phyloP scores from a whole-genome alignment of 345 rosid genomes.

The Lagerstroemia speciosa region DNA sequence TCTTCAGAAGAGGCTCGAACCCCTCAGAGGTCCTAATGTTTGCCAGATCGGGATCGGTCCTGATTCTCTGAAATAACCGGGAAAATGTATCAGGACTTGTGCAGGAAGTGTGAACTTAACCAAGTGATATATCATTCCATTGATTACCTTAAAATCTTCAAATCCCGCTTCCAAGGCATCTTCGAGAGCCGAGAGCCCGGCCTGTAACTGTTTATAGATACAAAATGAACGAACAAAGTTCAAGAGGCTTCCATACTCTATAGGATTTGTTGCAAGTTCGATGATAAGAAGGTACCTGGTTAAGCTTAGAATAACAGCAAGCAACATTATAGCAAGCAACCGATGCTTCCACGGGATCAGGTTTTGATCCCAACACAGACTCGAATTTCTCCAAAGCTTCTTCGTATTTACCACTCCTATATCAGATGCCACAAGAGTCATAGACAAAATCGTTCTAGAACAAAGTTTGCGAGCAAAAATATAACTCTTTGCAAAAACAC shows the following conservation, averaged over 20 bases:
- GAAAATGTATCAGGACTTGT: conserved; percentile 10
- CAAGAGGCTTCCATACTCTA: neutral
- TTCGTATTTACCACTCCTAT: conserved; percentile 69
- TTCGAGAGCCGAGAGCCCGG: conserved; percentile 82
- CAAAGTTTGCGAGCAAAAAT: too few species aligned
- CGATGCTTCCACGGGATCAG: conserved; percentile 61
- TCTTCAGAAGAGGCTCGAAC: conserved; percentile 61
- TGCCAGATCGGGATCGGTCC: conserved; percentile 76
- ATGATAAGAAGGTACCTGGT: conserved; percentile 41
- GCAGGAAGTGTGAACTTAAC: neutral
- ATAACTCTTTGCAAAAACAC: neutral
- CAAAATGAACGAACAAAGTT: neutral
- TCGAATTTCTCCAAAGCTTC: conserved; percentile 85
- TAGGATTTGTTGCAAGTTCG: neutral
- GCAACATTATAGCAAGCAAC: conserved; percentile 92
- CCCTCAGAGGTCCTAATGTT: conserved; percentile 48
- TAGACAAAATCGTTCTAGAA: too few species aligned
- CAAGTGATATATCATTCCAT: neutral
- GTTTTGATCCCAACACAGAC: conserved; percentile 88
- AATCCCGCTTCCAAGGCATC: conserved; percentile 77
- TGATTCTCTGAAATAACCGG: conserved; percentile 52
- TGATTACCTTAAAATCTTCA: conserved; percentile 81
- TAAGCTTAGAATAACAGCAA: conserved; percentile 85
- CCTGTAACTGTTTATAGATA: conserved; percentile 46
- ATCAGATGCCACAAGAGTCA: too few species aligned